Percentiles rank a stretch among this genome's conserved stretches.
Conservation (phyloP, 2,329 filamentous ascomycete genomes). For the Chaetomium sp. region DNA sequence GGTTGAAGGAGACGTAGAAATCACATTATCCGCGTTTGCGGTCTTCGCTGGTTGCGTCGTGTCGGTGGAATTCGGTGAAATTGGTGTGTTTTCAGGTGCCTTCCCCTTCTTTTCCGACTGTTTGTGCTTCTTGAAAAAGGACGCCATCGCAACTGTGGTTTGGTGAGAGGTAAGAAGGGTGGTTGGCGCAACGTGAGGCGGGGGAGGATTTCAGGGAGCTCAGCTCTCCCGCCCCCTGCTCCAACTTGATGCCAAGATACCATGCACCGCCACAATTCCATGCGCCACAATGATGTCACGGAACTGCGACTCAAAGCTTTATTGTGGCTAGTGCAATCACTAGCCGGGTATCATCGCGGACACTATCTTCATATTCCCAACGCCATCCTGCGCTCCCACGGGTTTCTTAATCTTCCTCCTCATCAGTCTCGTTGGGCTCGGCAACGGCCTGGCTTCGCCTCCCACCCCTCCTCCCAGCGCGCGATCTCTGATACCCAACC, state of each 20-base stretch:
- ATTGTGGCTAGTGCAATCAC: conserved; percentile 6
- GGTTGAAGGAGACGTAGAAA: neutral
- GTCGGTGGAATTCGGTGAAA: conserved; percentile 35
- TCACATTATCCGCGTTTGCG: neutral
- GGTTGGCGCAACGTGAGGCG: neutral
- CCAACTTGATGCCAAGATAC: conserved; percentile 1
- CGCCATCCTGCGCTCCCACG: too few species aligned
- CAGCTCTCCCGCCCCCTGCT: neutral
- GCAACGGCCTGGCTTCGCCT: conserved; percentile 30
- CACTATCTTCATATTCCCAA: too few species aligned
- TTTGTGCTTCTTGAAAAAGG: conserved; percentile 52
- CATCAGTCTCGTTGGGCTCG: conserved; percentile 25
- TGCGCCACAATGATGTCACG: conserved; percentile 15
- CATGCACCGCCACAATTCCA: conserved; percentile 3
- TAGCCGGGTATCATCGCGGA: conserved; percentile 9
- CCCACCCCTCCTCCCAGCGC: conserved; percentile 26
- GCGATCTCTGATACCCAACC: conserved; percentile 41
- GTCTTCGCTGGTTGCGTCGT: conserved; percentile 13
- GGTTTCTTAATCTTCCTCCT: neutral
- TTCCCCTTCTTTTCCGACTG: conserved; percentile 31
- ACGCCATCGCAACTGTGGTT: neutral
- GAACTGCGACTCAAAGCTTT: neutral
- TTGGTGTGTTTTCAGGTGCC: conserved; percentile 22
- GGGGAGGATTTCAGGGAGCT: neutral
- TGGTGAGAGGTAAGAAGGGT: neutral